These are phyloP conservation scores for Aspergillus puulaauensis DNA, from an alignment of 2,329 filamentous ascomycete genomes.

Conservation along the genomic window DNA sequence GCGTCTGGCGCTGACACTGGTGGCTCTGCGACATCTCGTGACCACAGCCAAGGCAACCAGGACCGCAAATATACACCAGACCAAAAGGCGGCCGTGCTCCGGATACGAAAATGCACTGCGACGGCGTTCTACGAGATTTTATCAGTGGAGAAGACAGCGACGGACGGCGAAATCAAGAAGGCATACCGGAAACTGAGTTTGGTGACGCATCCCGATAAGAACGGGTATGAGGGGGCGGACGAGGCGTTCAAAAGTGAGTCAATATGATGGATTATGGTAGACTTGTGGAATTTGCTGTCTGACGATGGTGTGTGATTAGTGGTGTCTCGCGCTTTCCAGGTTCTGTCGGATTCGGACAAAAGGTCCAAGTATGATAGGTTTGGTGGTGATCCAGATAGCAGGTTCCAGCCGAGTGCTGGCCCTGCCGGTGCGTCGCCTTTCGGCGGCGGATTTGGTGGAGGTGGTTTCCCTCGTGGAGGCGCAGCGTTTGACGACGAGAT, in stretches of 20 bases:
- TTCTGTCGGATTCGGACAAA: conserved; percentile 92
- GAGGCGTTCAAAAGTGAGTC: conserved; percentile 88
- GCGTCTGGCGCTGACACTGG: conserved; percentile 49
- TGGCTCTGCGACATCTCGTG: conserved; percentile 43
- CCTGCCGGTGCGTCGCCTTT: conserved; percentile 45
- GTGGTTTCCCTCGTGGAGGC: conserved; percentile 52
- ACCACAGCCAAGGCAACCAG: conserved; percentile 52
- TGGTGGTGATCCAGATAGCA: conserved; percentile 87
- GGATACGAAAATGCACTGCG: conserved; percentile 78
- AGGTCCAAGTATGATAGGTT: conserved; percentile 82
- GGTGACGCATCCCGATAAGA: conserved; percentile 97
- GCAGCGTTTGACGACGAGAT: conserved; percentile 86
- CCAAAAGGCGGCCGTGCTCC: conserved; percentile 86
- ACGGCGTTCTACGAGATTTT: conserved; percentile 97
- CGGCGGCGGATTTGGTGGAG: conserved; percentile 46
- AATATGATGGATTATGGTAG: background rate
- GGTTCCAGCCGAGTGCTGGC: conserved; percentile 63
- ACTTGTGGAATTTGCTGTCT: conserved; percentile 44
- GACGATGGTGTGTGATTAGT: conserved; percentile 46
- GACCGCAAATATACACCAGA: conserved; percentile 73
- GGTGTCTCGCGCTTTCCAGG: conserved; percentile 89
- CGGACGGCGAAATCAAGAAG: conserved; percentile 91
- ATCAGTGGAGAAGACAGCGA: conserved; percentile 65
- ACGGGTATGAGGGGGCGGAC: conserved; percentile 90
- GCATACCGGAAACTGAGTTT: conserved; percentile 93